phyloP scores from a whole-genome alignment of 2,329 filamentous ascomycete species.

The Xylaria sp. region DNA sequence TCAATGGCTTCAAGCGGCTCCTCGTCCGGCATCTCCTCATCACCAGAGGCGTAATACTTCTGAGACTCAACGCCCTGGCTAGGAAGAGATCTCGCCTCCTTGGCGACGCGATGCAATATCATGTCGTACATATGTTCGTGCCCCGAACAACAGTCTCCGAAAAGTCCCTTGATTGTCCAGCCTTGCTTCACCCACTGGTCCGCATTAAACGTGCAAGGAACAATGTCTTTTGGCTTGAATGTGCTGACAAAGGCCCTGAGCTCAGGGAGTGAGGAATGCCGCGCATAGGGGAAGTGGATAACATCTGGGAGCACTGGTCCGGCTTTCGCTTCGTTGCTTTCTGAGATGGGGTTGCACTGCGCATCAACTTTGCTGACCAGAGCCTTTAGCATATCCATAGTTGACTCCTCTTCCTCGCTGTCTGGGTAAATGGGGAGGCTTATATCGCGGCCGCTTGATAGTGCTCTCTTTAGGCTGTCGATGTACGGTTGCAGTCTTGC shows the following conservation, averaged over 20 bases:
- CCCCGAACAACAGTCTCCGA: constrained; percentile 62
- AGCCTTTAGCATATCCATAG: constrained; percentile 14
- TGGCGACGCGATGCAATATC: constrained; percentile 42
- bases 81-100: neutral
- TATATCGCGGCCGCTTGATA: constrained; percentile 32
- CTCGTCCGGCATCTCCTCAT: no score
- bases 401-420: constrained; percentile 24
- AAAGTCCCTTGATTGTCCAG: constrained; percentile 62
- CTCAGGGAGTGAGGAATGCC: constrained; percentile 82
- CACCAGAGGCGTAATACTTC: no score
- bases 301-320: constrained; percentile 32
- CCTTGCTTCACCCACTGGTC: constrained; percentile 55
- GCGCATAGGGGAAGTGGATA: constrained; percentile 73
- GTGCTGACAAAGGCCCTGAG: constrained; percentile 63
- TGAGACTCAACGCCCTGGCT: neutral
- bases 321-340: constrained; percentile 1
- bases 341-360: constrained; percentile 14
- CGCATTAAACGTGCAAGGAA: constrained; percentile 71
- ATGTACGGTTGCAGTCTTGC: constrained; percentile 13
- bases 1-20: neutral
- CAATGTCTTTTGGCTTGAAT: constrained; percentile 70
- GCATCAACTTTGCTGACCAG: constrained; percentile 17
- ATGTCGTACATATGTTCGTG: constrained; percentile 59
- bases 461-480: constrained; percentile 19
- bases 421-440: constrained; percentile 31